Evolutionary conservation across 495 filamentous ascomycete species (phyloP).

Genomic region (Hypoxylon fuscum): DNA sequence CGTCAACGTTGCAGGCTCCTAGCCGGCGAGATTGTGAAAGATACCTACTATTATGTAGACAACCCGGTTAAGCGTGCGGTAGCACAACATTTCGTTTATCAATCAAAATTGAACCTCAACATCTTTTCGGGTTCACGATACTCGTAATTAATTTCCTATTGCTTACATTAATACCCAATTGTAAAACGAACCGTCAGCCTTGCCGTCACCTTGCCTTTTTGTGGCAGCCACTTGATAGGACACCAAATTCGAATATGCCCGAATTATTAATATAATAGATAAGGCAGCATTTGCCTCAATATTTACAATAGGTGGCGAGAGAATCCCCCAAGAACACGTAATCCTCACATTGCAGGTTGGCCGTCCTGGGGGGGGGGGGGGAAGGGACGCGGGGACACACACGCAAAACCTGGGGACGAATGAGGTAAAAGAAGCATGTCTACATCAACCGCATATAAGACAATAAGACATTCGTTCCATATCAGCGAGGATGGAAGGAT

Average conservation of each 20-base stretch:
- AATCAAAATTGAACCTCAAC: neutral
- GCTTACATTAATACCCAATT: conserved; percentile 3
- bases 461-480: conserved; percentile 19
- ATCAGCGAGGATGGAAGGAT: conserved; percentile 14
- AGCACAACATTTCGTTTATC: conserved; percentile 13
- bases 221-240: neutral
- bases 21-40: too few species aligned
- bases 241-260: neutral
- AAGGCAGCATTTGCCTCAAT: neutral
- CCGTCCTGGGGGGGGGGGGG: conserved; percentile 16
- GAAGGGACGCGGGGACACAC: neutral
- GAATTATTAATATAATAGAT: neutral
- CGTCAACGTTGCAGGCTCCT: conserved; percentile 3
- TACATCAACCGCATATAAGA: conserved; percentile 11
- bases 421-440: neutral
- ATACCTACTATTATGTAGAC: too few species aligned
- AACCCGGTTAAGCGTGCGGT: neutral
- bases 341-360: conserved; percentile 2
- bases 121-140: too few species aligned
- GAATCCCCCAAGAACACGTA: conserved; percentile 7
- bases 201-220: neutral
- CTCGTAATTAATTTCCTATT: conserved; percentile 5
- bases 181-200: conserved; percentile 12
- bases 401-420: conserved; percentile 1
- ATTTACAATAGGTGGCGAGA: conserved; percentile 11